A percentile compares a stretch with the other conserved stretches of the same genome.
phyloP scores from a whole-genome alignment of 2,329 filamentous ascomycete genomes.

The Sordariomycetes sp. region DNA sequence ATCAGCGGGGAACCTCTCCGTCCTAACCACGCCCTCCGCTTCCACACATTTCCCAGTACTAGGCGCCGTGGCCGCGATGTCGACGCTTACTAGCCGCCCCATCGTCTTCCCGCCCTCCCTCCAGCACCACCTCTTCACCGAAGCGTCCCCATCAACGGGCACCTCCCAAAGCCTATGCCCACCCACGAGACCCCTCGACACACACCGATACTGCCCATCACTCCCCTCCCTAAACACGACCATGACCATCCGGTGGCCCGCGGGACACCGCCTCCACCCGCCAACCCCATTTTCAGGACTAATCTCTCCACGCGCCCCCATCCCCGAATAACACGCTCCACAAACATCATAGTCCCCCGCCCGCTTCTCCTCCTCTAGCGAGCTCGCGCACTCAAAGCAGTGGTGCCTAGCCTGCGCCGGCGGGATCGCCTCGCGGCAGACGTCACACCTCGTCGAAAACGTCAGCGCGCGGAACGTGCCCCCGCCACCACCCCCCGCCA shows the following conservation, averaged over 20 bases:
- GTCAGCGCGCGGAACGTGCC: constrained; percentile 53
- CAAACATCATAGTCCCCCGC: constrained; percentile 83
- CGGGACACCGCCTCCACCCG: constrained; percentile 74
- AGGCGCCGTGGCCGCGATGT: constrained; percentile 33
- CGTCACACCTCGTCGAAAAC: constrained; percentile 65
- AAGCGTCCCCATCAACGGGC: constrained; percentile 21
- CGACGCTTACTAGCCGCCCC: constrained; percentile 33
- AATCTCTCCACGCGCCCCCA: constrained; percentile 51
- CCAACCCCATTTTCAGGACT: constrained; percentile 60
- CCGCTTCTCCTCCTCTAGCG: constrained; percentile 26
- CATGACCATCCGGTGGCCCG: constrained; percentile 73
- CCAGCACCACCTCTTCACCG: constrained; percentile 40
- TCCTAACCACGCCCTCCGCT: constrained; percentile 8
- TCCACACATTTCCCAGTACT: constrained; percentile 10
- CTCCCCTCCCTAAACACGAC: constrained; percentile 60
- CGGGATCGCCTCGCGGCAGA: constrained; percentile 61
- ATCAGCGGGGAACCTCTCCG: constrained; percentile 51
- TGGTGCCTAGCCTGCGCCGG: constrained; percentile 62
- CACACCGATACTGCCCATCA: constrained; percentile 52
- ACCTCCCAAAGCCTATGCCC: constrained; percentile 56
- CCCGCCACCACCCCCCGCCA: constrained; percentile 29
- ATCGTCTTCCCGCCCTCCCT: constrained; percentile 21
- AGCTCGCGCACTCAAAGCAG: constrained; percentile 59
- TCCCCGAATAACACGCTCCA: constrained; percentile 57
- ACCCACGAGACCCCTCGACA: constrained; percentile 64